Base-by-base conservation (phyloP, 768 basidiomycete genomes). In the Psilocybe subaeruginosa region DNA sequence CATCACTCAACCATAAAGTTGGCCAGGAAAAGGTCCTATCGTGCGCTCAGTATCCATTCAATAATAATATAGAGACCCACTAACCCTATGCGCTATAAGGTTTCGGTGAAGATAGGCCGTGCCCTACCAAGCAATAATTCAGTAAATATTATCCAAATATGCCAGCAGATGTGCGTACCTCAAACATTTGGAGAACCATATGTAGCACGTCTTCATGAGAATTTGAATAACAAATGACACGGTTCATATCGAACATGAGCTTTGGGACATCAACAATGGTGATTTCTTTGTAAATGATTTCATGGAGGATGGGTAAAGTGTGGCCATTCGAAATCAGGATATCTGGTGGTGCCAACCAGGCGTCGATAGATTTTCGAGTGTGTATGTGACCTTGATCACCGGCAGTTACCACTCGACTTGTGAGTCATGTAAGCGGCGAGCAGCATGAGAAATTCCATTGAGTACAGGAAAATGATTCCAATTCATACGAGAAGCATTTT, bases 1-100 rank as follows among this genome's bases (percentile, higher is more conserved):
- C 4, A 52, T 17, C 61, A 65, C 39, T 65, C 58, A 9, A 65
- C 27, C 31, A 62, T 33, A 7, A 62, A 51, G 17, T 62, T 62
- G 8, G 14, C 23, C 4, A 62, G 29, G 39, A 62, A 65, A 2
- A 62, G 14, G 50, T 62, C 64, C 64, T 62, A 54, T 19, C 4
- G 1, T 37, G 19, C 4, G 8, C 19, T 19, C 19, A 19, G 16
- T 30, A 31, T 17, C 7, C 4, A 12, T 16, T 12, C 17, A 12
- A 47, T 16, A 31, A 4, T n/a, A 5, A 2, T 31, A 4, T 1
- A 9, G 30, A 3, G 7, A n/a, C 7, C 8, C 19, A 33, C 53
- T 16, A 45, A 63, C 62, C 12, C 59, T 47, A 29, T 64, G 63
- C 3, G 53, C 58, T 12, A 64, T 60, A 7, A 4, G 50, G 4